These are phyloP conservation scores for Bipolaris oryzae DNA, from an alignment of 2,329 filamentous ascomycete species.

Conservation along the genomic window DNA sequence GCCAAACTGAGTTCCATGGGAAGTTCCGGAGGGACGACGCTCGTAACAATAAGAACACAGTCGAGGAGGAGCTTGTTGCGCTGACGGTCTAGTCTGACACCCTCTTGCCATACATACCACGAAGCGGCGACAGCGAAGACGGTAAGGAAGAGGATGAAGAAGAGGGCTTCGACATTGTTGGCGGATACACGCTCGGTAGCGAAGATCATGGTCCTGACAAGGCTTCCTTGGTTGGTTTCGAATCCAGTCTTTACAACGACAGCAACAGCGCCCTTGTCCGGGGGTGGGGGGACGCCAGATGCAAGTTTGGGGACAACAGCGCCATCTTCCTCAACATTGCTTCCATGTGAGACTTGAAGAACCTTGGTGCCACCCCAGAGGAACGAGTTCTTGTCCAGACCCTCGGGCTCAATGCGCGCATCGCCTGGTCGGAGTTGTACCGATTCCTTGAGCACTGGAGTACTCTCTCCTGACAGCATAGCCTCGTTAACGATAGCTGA, in stretches of 20 bases:
- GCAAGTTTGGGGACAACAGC: slow-evolving; percentile 67
- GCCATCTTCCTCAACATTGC: slow-evolving; percentile 69
- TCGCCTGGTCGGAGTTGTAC: slow-evolving; percentile 86
- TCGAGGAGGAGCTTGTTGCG: slow-evolving; percentile 96
- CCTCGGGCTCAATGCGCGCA: slow-evolving; percentile 81
- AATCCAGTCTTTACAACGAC: slow-evolving; percentile 97
- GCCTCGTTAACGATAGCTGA: slow-evolving; percentile 98
- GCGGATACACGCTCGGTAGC: slow-evolving; percentile 98
- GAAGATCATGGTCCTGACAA: slow-evolving; percentile 99
- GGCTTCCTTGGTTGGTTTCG: slow-evolving; percentile 95
- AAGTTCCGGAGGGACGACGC: slow-evolving; percentile 95
- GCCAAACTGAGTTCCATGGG: slow-evolving; percentile 98
- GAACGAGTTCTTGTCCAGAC: slow-evolving; percentile 94
- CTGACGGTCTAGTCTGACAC: slow-evolving; percentile 92
- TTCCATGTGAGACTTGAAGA: slow-evolving; percentile 90
- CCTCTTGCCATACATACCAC: slow-evolving; percentile 99
- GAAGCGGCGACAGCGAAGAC: slow-evolving; percentile 96
- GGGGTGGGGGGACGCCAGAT: slow-evolving; percentile 80
- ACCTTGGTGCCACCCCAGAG: slow-evolving; percentile 98
- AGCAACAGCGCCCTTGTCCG: slow-evolving; percentile 92
- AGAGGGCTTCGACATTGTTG: slow-evolving; percentile 93
- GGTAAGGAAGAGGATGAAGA: slow-evolving; percentile 96
- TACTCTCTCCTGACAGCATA: slow-evolving; percentile 98
- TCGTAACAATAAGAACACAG: slow-evolving; percentile 96
- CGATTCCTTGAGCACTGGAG: slow-evolving; percentile 94